Base-by-base conservation (phyloP, 805 yeast genomes). In the Saturnispora dispora region DNA sequence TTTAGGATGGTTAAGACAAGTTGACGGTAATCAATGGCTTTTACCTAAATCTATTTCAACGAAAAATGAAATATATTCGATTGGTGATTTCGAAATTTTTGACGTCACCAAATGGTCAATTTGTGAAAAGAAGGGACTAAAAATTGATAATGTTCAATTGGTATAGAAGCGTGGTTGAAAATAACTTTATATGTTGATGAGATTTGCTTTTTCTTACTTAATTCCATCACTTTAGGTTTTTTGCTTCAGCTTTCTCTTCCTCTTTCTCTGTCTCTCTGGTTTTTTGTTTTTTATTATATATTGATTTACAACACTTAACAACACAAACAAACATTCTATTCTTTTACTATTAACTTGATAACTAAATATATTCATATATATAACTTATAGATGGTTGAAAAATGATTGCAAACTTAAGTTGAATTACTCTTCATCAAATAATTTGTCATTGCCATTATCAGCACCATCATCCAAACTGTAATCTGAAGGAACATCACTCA, bases 31-130 rank as follows among this genome's bases (percentile, higher is more conserved):
- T 13, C 20, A 46, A 20, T 71, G 75, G 75, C 69, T 65, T 52
- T 67, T 70, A 48, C 67, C 74, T 43, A 72, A 64, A 45, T 67
- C 72, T 18, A 63, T 69, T 7, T 6, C 13, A 17, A 70, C 68
- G 48, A 63, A 68, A 45, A 71, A 70, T 40, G 76, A 71, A 45
- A 60, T 58, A 18, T 71, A 65, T 54, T 75, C 71, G 54, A 56
- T 72, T 32, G 75, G 74, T 30, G 76, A 73, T 53, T 72, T 64
- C 59, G 72, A 68, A 53, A 62, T 73, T 13, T 74, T 74, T 56
- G 73, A 71, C 57, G 66, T 73, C 32, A 68, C 62, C 48, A 71
- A 67, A 47, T 74, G 78, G 78, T 65, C 67, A 17, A 64, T 72
- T 15, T 58, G 62, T 18, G 78, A 74, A 52, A 71, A 68, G 59